Evolutionary conservation across 371 early-diverging fungal species (phyloP), one percentile per base, ranked within the genome.

Genomic region (Nematocida sp.): DNA sequence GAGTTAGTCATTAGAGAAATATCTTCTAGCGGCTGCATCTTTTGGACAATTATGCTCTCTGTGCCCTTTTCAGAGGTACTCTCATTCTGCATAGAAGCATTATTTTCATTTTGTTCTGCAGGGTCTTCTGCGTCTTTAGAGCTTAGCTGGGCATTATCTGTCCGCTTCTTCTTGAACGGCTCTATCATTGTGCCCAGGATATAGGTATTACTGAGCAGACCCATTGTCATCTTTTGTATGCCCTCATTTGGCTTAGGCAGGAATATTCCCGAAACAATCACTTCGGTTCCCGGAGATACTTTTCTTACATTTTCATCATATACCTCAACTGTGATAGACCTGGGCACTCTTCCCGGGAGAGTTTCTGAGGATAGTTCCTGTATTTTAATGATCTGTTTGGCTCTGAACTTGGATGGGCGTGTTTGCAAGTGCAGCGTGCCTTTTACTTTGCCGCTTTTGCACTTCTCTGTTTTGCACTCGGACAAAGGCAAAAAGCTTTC

Each of bases 311-410:
- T 81, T 51, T 86, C 86, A 65, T 90, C 91, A 80, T 88, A 89
- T 64, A 92, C 81, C 78, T 95, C 90, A 7, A 95, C 85, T 17
- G 89, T 90, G 85, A 96, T 89, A 15, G 89, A 87, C 51, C 97
- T 87, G 46, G 99, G 99, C 80, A 96, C 93, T 83, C 93, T 91
- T 52, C 97, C 99, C 64, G 92, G 92, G 64, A 95, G 95, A 7
- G 95, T 93, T 87, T 95, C 95, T 81, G 92, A 90, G 13, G 94
- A 88, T 2, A 79, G 27, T 53, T 84, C 84, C 77, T 84, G 84
- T 34, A 84, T 45, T 25, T 61, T 54, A 1, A 84, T 13, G n/a
- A 53, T 52, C 54, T 82, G 82, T 40, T 76, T 78, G 21, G 79
- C 76, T 7, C 62, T 80, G 77, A 96, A 94, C 78, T 93, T 92